These are phyloP conservation scores for Kalmanozyma brasiliensis DNA, from an alignment of 1,284 basidiomycete species.

Conservation along the genomic window DNA sequence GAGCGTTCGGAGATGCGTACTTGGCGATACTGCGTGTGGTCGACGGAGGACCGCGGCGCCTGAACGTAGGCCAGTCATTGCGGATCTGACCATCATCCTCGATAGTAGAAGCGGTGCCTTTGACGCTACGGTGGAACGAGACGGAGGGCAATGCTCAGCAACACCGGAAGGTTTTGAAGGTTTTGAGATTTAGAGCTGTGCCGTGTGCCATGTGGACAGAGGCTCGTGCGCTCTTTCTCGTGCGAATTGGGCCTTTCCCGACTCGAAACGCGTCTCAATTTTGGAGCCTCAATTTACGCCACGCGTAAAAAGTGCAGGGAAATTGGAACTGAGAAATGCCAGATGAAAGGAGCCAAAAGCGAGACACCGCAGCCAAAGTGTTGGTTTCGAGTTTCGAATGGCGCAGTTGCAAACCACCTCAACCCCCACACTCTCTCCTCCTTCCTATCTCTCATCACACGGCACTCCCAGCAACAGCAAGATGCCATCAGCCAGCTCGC, in stretches of 20 bases:
- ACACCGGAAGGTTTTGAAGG: too few relatives aligned
- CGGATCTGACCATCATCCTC: too few relatives aligned
- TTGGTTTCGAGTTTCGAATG: conserved; percentile 15
- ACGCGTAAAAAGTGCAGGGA: conserved; percentile 11
- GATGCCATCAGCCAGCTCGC: conserved; percentile 9
- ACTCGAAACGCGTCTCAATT: conserved; percentile 9
- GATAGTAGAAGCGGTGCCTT: not conserved
- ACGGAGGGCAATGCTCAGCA: not conserved
- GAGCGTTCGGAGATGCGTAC: conserved; percentile 6
- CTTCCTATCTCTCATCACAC: not conserved
- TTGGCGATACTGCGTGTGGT: not conserved
- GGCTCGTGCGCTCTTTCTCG: conserved; percentile 31
- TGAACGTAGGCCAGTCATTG: too few relatives aligned
- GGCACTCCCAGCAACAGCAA: not conserved
- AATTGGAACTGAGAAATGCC: not conserved
- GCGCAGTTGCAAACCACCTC: too few relatives aligned
- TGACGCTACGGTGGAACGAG: not conserved
- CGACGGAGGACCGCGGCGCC: conserved; percentile 18
- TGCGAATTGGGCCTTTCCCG: conserved; percentile 12
- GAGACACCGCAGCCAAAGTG: conserved; percentile 6
- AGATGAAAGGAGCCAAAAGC: not conserved
- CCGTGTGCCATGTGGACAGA: not conserved
- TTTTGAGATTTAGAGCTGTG: not conserved
- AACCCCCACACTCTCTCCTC: not conserved
- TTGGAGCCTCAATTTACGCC: conserved; percentile 30